Percentiles rank a stretch among this genome's conserved stretches.
phyloP scores from a whole-genome alignment of 768 basidiomycete species.

The Epithele typhae region DNA sequence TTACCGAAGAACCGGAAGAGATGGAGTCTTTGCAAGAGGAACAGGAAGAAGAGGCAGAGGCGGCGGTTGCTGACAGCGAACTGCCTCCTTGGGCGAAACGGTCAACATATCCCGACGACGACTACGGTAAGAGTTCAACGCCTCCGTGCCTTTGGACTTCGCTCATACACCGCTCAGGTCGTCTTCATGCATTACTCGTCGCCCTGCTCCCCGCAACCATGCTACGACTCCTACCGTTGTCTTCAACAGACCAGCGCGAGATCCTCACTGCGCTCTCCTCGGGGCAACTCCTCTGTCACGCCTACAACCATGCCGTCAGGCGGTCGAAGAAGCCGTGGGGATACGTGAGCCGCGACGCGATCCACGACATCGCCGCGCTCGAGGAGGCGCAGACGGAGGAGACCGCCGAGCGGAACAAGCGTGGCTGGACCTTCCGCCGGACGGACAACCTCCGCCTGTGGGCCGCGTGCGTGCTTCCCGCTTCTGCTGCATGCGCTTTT shows the following conservation, averaged over 20 bases:
- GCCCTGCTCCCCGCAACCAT: slow-evolving; percentile 57
- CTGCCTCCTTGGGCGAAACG: slow-evolving; percentile 77
- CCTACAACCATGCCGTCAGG: slow-evolving; percentile 79
- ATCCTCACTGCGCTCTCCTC: slow-evolving; percentile 61
- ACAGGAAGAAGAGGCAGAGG: slow-evolving; percentile 42
- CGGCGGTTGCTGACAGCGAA: slow-evolving; percentile 61
- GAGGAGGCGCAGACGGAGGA: slow-evolving; percentile 40
- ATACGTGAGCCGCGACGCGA: slow-evolving; percentile 68
- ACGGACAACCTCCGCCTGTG: slow-evolving; percentile 84
- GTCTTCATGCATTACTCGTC: slow-evolving; percentile 57
- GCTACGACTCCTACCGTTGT: slow-evolving; percentile 33
- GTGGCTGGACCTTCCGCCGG: slow-evolving; percentile 80
- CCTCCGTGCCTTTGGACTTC: background rate
- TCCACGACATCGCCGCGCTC: slow-evolving; percentile 75
- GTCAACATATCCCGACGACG: slow-evolving; percentile 47
- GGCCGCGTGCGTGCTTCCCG: slow-evolving; percentile 60
- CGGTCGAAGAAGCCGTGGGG: slow-evolving; percentile 86
- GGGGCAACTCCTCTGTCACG: slow-evolving; percentile 74
- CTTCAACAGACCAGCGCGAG: slow-evolving; percentile 26
- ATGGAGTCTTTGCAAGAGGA: slow-evolving; percentile 46
- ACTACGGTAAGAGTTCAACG: slow-evolving; percentile 46
- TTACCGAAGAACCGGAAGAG: slow-evolving; percentile 54
- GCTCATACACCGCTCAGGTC: slow-evolving; percentile 37
- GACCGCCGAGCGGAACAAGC: slow-evolving; percentile 41
- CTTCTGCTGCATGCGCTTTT: too few species aligned